phyloP scores from a whole-genome alignment of 169 alveolate genomes.

The Perkinsus olseni region DNA sequence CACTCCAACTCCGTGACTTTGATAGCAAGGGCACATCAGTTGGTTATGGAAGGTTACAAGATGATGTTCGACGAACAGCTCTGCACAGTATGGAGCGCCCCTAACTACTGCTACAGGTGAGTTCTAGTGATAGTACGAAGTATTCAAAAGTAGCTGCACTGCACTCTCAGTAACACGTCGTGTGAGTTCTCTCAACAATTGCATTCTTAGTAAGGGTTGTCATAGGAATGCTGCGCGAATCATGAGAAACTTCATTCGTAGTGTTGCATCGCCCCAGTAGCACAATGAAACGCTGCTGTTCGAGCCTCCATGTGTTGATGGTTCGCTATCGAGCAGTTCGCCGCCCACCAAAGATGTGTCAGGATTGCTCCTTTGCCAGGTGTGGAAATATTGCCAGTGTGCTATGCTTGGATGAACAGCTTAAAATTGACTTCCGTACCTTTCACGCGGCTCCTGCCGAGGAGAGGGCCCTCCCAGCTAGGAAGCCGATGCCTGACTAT shows the following conservation, averaged over 20 bases:
- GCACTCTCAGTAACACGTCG: too few relatives aligned
- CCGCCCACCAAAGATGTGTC: too few relatives aligned
- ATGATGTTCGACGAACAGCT: slow-evolving; percentile 87
- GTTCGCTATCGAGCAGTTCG: too few relatives aligned
- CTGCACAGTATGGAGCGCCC: slow-evolving; percentile 97
- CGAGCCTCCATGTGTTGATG: too few relatives aligned
- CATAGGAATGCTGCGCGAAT: too few relatives aligned
- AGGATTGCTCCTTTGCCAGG: too few relatives aligned
- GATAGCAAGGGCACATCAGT: slow-evolving; percentile 99
- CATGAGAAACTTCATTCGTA: too few relatives aligned
- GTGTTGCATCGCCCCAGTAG: too few relatives aligned
- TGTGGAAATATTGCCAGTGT: slow-evolving; percentile 89
- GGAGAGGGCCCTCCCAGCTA: slow-evolving; percentile 20
- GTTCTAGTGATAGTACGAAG: slow-evolving; percentile 55
- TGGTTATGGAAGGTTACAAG: slow-evolving; percentile 99
- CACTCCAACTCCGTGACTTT: slow-evolving; percentile 84
- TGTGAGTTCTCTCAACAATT: too few relatives aligned
- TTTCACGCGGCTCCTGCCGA: slow-evolving; percentile 75
- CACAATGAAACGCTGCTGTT: too few relatives aligned
- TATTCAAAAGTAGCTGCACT: too few relatives aligned
- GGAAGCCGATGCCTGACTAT: background rate
- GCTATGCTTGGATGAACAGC: slow-evolving; percentile 85
- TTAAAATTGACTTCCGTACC: slow-evolving; percentile 66
- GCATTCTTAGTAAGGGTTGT: too few relatives aligned
- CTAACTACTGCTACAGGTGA: slow-evolving; percentile 98